Percentiles rank a stretch among this genome's conserved stretches.
These are phyloP conservation scores for Citrus maxima DNA, from an alignment of 345 rosid species.

Conservation along the genomic window DNA sequence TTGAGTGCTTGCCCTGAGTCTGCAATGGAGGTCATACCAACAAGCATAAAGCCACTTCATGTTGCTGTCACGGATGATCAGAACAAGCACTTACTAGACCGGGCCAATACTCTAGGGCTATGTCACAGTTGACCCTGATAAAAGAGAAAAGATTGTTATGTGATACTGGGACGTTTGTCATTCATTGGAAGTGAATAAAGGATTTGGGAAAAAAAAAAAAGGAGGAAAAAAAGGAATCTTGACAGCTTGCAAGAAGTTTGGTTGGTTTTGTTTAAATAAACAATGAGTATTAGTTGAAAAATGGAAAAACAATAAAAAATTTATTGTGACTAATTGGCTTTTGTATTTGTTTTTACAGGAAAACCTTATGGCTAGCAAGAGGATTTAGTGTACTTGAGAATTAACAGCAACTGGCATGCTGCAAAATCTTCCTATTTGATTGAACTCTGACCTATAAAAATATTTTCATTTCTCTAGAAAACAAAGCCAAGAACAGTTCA, in stretches of 20 bases:
- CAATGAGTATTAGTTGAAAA: neutral
- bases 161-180: neutral
- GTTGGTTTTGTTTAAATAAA: neutral
- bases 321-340: neutral
- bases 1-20: neutral
- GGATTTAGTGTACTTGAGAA: neutral
- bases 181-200: neutral
- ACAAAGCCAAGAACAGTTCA: neutral
- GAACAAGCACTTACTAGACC: neutral
- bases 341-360: neutral
- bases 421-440: neutral
- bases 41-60: neutral
- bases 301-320: neutral
- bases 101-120: neutral
- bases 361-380: neutral
- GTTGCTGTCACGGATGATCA: neutral
- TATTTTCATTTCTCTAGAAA: neutral
- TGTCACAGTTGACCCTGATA: neutral
- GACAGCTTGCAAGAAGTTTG: neutral
- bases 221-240: neutral
- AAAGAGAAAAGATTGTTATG: neutral
- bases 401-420: neutral
- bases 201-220: neutral
- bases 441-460: too few species aligned
- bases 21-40: neutral